phyloP scores from a whole-genome alignment of 352 stramenopile genomes.

The Globisporangium yorkense region DNA sequence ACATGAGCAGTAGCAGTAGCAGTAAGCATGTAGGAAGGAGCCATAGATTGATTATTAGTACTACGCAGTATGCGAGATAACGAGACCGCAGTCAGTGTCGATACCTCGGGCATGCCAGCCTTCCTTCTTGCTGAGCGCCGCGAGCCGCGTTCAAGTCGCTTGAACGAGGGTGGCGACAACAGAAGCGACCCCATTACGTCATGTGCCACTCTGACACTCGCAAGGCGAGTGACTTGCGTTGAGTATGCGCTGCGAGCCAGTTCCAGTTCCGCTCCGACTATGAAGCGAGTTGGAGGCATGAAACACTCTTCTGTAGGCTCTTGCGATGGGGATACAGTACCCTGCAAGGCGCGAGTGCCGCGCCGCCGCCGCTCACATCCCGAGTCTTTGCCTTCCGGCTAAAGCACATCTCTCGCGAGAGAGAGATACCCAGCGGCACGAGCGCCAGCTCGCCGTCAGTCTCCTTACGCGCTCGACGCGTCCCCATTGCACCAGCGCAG shows the following conservation, averaged over 20 bases:
- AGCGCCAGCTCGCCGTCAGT: background rate
- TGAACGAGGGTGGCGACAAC: background rate
- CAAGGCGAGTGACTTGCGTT: too few species aligned
- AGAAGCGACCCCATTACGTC: background rate
- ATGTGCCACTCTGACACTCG: background rate
- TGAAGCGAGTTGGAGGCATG: background rate
- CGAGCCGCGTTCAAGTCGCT: background rate
- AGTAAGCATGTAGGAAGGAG: background rate
- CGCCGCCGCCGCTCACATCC: background rate
- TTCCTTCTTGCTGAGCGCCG: background rate
- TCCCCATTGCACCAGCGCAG: background rate
- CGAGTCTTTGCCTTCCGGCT: slow-evolving; percentile 1
- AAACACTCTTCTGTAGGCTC: background rate
- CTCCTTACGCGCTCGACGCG: background rate
- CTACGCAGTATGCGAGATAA: background rate
- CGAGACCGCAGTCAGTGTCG: background rate
- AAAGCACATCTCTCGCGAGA: background rate
- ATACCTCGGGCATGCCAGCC: background rate
- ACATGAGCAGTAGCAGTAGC: background rate
- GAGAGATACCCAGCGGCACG: background rate
- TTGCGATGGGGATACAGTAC: background rate
- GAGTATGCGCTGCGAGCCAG: too few species aligned
- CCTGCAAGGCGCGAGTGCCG: too few species aligned
- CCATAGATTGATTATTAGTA: background rate
- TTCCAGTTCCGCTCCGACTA: background rate